Percentiles rank a stretch among this genome's conserved stretches.
Evolutionary conservation across 371 early-diverging fungal genomes (phyloP).

Genomic region (Mortierella sp.): DNA sequence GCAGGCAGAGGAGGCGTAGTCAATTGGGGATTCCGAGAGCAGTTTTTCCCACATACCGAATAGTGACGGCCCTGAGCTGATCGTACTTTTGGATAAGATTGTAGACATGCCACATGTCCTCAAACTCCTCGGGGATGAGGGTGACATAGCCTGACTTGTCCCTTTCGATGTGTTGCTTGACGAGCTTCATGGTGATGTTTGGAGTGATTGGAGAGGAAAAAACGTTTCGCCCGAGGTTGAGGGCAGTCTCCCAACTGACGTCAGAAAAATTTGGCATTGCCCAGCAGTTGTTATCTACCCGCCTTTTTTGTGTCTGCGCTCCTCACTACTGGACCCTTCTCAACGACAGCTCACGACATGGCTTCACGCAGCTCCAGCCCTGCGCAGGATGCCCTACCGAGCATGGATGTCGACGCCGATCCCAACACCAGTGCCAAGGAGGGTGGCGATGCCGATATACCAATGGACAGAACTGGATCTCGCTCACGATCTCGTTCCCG

Average conservation of each 20-base stretch:
- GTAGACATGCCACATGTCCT: conserved; percentile 99
- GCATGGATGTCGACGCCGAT: conserved; percentile 4
- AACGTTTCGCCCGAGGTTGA: too few relatives aligned
- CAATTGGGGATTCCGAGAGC: background rate
- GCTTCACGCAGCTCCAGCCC: conserved; percentile 46
- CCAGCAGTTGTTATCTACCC: too few relatives aligned
- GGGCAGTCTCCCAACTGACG: too few relatives aligned
- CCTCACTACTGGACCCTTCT: background rate
- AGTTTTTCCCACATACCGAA: conserved; percentile 68
- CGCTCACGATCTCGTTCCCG: conserved; percentile 20
- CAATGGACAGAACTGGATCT: conserved; percentile 14
- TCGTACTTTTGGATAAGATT: conserved; percentile 92
- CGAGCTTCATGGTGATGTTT: conserved; percentile 64
- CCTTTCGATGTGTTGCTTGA: conserved; percentile 68
- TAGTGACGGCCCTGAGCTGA: conserved; percentile 84
- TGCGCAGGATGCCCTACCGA: conserved; percentile 5
- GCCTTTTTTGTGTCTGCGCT: background rate
- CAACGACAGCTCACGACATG: conserved; percentile 11
- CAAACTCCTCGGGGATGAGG: conserved; percentile 87
- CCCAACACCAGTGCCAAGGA: background rate
- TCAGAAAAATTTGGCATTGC: too few relatives aligned
- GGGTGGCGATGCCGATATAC: conserved; percentile 6
- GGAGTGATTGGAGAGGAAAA: too few relatives aligned
- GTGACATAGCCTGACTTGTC: conserved; percentile 74
- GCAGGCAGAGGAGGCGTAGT: conserved; percentile 14